A percentile compares a stretch with the other conserved stretches of the same genome.
Evolutionary conservation across 495 filamentous ascomycete genomes (phyloP).

Genomic region (Penicillium ucsense): DNA sequence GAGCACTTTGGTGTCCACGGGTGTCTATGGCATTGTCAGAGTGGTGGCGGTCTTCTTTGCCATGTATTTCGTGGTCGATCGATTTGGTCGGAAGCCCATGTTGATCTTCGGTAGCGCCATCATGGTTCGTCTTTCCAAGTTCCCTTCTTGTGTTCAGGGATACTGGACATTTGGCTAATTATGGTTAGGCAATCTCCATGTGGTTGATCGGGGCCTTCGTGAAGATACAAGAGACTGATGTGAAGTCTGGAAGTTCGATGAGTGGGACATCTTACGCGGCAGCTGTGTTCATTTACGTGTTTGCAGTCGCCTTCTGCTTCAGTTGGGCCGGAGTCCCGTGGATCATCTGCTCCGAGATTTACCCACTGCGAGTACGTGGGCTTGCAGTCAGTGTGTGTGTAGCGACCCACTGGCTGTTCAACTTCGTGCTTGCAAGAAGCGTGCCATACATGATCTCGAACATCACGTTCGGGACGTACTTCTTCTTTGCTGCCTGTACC

Average conservation of each 20-base stretch:
- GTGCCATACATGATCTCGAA: conserved; percentile 27
- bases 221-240: conserved; percentile 1
- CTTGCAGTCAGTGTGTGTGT: conserved; percentile 36
- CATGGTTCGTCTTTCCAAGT: neutral
- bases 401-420: conserved; percentile 12
- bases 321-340: conserved; percentile 37
- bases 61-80: conserved; percentile 13
- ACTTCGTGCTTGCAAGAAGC: conserved; percentile 8
- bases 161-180: conserved; percentile 9
- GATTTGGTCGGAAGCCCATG: conserved; percentile 8
- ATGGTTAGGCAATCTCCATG: conserved; percentile 5
- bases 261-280: conserved; percentile 1
- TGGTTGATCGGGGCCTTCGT: conserved; percentile 5
- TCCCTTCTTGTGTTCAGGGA: neutral
- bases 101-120: conserved; percentile 4
- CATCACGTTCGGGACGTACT: conserved; percentile 36
- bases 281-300: conserved; percentile 3
- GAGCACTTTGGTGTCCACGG: conserved; percentile 9
- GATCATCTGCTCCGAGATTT: conserved; percentile 41
- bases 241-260: neutral
- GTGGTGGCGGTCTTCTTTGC: conserved; percentile 5
- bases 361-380: conserved; percentile 33
- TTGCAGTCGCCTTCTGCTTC: conserved; percentile 2
- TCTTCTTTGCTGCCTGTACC: conserved; percentile 20
- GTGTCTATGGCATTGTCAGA: conserved; percentile 12